Evolutionary conservation across 2,329 filamentous ascomycete genomes (phyloP).

Genomic region (Endocalyx cinctus): DNA sequence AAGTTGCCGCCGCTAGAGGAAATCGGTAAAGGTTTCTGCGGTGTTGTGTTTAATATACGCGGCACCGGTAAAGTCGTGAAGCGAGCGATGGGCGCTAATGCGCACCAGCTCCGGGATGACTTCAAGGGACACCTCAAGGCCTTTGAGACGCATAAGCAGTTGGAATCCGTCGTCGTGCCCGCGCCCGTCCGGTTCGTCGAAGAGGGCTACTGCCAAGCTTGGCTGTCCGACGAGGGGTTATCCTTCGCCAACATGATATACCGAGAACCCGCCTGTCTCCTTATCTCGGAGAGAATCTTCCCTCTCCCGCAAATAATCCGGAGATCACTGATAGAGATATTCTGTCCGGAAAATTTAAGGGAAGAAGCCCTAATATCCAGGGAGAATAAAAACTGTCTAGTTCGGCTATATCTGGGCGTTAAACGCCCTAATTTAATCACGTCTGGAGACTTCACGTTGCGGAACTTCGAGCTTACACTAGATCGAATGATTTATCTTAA

Average conservation of each 20-base stretch:
- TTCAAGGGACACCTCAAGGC: slow-evolving; percentile 1
- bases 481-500: neutral
- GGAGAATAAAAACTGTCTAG: neutral
- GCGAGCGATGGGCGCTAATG: neutral
- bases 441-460: neutral
- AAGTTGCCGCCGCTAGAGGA: neutral
- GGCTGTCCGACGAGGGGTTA: neutral
- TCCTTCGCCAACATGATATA: neutral
- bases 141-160: neutral
- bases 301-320: slow-evolving; percentile 1
- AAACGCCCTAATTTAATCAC: neutral
- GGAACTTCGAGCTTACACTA: slow-evolving; percentile 2
- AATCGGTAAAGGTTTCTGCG: neutral
- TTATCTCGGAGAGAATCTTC: slow-evolving; percentile 1
- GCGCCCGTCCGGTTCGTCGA: slow-evolving; percentile 1
- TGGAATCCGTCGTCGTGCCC: neutral
- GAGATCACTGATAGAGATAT: neutral
- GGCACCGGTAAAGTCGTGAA: slow-evolving; percentile 2
- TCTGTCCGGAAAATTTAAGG: neutral
- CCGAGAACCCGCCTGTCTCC: slow-evolving; percentile 1
- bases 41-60: slow-evolving; percentile 1
- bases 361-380: neutral
- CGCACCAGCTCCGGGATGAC: neutral
- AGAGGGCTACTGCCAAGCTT: neutral
- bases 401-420: neutral